These are phyloP conservation scores for Pistacia integerrima DNA, from an alignment of 345 rosid species.

Conservation along the genomic window DNA sequence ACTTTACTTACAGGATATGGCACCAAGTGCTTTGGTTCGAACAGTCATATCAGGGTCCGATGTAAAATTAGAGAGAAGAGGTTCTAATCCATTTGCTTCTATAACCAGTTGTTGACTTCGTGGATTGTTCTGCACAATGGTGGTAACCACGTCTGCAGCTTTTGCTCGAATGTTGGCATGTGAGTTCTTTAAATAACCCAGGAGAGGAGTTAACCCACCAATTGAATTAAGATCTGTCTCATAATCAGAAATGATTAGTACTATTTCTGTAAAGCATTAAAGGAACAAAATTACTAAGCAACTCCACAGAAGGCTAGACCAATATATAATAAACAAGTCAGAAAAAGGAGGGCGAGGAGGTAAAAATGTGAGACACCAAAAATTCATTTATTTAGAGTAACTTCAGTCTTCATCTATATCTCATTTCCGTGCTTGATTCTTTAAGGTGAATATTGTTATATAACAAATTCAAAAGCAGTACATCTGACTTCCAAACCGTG, in stretches of 20 bases:
- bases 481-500: too few relatives aligned
- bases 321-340: too few relatives aligned
- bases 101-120: conserved; percentile 82
- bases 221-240: conserved; percentile 81
- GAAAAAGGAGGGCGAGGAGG: too few relatives aligned
- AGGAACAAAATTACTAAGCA: not conserved
- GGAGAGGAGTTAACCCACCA: conserved; percentile 90
- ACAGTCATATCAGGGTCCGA: conserved; percentile 66
- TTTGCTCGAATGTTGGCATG: conserved; percentile 82
- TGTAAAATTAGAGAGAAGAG: conserved; percentile 63
- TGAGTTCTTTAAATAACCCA: conserved; percentile 69
- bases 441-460: too few relatives aligned
- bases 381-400: too few relatives aligned
- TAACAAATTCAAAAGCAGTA: too few relatives aligned
- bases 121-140: conserved; percentile 89
- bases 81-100: conserved; percentile 95
- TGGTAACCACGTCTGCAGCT: conserved; percentile 82
- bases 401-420: too few relatives aligned
- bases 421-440: too few relatives aligned
- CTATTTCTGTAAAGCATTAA: not conserved
- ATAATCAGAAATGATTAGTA: not conserved
- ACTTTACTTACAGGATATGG: conserved; percentile 85
- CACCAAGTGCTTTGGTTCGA: conserved; percentile 83
- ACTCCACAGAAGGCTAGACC: not conserved
- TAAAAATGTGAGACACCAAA: too few relatives aligned